Conservation (phyloP, 1,139 yeast species). For the Hemisphaericaspora xylofermentans region DNA sequence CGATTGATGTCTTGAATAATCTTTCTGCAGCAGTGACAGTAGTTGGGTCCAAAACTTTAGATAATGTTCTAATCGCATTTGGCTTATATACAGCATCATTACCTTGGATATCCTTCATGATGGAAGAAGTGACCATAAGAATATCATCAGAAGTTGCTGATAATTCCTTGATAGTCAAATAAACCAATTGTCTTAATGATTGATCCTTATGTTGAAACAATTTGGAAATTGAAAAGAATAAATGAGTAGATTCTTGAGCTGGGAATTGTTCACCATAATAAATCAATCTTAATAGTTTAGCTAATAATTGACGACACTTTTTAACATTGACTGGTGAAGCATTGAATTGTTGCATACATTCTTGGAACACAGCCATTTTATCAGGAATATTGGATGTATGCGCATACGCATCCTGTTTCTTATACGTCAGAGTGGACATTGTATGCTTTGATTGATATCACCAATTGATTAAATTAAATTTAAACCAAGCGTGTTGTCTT, state of each 20-base stretch:
- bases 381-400: constrained; percentile 67
- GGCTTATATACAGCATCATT: constrained; percentile 87
- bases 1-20: constrained; percentile 87
- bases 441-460: constrained; percentile 3
- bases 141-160: constrained; percentile 84
- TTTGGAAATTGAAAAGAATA: constrained; percentile 92
- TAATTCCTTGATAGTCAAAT: constrained; percentile 89
- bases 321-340: constrained; percentile 88
- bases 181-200: constrained; percentile 89
- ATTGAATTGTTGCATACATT: constrained; percentile 90
- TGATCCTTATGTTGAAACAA: constrained; percentile 91
- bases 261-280: constrained; percentile 89
- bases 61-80: constrained; percentile 88
- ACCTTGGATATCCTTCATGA: constrained; percentile 95
- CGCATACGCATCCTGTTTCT: constrained; percentile 73
- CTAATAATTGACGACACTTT: constrained; percentile 77
- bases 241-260: constrained; percentile 82
- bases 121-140: constrained; percentile 95
- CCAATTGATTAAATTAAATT: neutral
- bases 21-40: constrained; percentile 95
- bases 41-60: constrained; percentile 86
- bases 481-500: constrained; percentile 1
- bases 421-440: constrained; percentile 82
- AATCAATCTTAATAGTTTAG: constrained; percentile 68
- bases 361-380: constrained; percentile 96